Evolutionary conservation across 2,329 filamentous ascomycete species (phyloP).

Genomic region (Cordyceps sp.): DNA sequence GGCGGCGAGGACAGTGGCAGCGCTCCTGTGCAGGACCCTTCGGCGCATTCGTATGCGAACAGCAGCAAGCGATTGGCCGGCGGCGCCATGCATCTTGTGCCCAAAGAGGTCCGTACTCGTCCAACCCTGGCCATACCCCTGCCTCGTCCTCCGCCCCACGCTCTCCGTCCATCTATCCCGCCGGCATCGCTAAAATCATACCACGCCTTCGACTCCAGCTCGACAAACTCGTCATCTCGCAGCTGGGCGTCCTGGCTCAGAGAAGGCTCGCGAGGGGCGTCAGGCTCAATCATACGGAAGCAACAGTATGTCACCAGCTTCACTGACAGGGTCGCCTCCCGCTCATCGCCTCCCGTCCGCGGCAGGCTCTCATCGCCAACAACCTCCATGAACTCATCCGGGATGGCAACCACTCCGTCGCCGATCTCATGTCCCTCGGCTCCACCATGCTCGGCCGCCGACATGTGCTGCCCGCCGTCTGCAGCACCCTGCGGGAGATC

Average conservation of each 20-base stretch:
- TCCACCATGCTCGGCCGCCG: slow-evolving; percentile 85
- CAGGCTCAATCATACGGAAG: slow-evolving; percentile 79
- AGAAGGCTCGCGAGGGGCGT: slow-evolving; percentile 74
- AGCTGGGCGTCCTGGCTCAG: slow-evolving; percentile 77
- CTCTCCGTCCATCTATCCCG: too few species aligned
- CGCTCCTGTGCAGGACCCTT: too few species aligned
- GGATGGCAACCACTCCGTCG: slow-evolving; percentile 83
- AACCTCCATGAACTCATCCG: slow-evolving; percentile 93
- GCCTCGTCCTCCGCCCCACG: not conserved
- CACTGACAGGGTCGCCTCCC: not conserved
- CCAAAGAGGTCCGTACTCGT: slow-evolving; percentile 31
- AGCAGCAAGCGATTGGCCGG: too few species aligned
- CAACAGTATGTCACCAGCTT: slow-evolving; percentile 38
- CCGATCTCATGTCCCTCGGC: slow-evolving; percentile 84
- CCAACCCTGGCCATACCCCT: too few species aligned
- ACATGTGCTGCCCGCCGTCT: slow-evolving; percentile 74
- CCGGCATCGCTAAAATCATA: too few species aligned
- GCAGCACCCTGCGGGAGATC: slow-evolving; percentile 62
- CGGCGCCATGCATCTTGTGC: slow-evolving; percentile 35
- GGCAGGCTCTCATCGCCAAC: slow-evolving; percentile 62
- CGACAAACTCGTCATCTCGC: slow-evolving; percentile 89
- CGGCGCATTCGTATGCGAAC: too few species aligned
- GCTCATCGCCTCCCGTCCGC: not conserved
- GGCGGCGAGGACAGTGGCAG: too few species aligned
- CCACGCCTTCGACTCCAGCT: too few species aligned